Evolutionary conservation across 1,139 yeast species (phyloP), one percentile per base, ranked within the genome.

Genomic region (Debaryomyces robertsiae): DNA sequence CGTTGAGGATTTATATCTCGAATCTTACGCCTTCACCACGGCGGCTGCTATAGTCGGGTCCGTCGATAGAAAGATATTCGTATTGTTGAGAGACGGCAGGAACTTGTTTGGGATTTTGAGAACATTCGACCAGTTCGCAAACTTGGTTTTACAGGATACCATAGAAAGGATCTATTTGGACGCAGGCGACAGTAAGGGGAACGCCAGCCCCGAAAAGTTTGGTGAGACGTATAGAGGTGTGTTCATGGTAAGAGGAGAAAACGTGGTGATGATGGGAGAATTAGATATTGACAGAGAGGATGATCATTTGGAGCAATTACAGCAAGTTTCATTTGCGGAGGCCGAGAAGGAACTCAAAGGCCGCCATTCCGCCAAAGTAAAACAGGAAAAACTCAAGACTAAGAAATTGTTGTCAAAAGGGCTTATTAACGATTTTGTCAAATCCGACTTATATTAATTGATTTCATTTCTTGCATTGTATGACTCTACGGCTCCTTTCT

Each of bases 41-140:
- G 95, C 98, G 0, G 98, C 98, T 1, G 95, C 96, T 22, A 81
- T 93, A 41, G 90, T 93, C 33, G 96, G 96, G 19, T 84, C 95
- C 14, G 96, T 93, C 15, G 98, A 93, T 62, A 80, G 95, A 61
- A 84, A 83, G 55, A 84, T 89, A 30, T 84, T 89, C 53, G 95
- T 90, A 6, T 76, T 89, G 36, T 73, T 93, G 50, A 84, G 96
- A 59, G 98, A 91, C 60, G 98, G 98, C 27, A 78, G 94, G 53
- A 82, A 84, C 53, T 70, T 93, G 30, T 84, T 88, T 61, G 99
- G 98, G 24, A 88, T 91, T 22, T 73, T 93, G 52, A 79, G 99
- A 63, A 90, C 98, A 1, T 93, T 93, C 63, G 99, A 93, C 66
- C 98, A 93, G 62, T 93, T 85, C 63, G 90, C 97, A 46, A 93